A percentile compares a stretch with the other conserved stretches of the same genome.
These are phyloP conservation scores for Solanum corneliomulleri DNA, from an alignment of 257 asterid genomes.

Conservation along the genomic window DNA sequence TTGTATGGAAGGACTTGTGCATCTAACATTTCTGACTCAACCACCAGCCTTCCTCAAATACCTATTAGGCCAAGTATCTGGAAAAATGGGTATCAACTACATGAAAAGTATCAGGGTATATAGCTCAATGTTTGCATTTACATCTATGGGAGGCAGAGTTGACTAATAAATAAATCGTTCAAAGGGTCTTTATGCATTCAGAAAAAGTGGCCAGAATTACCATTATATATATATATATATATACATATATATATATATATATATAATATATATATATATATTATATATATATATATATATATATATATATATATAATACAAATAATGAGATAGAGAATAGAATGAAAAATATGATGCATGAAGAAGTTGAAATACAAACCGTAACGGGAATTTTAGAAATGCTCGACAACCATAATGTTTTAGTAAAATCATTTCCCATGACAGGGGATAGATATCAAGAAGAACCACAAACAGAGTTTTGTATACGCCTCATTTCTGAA, in stretches of 20 bases:
- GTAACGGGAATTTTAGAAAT: neutral
- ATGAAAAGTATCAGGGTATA: neutral
- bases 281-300: too few relatives aligned
- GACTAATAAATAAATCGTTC: neutral
- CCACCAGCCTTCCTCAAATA: neutral
- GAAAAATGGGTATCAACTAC: neutral
- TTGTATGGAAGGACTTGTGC: neutral
- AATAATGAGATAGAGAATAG: neutral
- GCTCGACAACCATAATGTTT: neutral
- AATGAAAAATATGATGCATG: neutral
- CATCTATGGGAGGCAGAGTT: neutral
- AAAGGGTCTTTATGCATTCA: neutral
- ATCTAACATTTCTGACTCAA: neutral
- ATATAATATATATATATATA: neutral
- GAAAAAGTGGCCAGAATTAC: neutral
- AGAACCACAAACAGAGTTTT: neutral
- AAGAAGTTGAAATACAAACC: neutral
- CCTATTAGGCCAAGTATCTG: neutral
- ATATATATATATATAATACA: neutral
- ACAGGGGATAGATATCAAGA: neutral
- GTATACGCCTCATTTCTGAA: neutral
- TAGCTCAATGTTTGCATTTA: neutral
- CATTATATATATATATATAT: too few relatives aligned
- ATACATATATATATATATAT: too few relatives aligned
- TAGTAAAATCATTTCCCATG: neutral